Base-by-base conservation (phyloP, 306 rosid genomes). In the Medicago arabica region DNA sequence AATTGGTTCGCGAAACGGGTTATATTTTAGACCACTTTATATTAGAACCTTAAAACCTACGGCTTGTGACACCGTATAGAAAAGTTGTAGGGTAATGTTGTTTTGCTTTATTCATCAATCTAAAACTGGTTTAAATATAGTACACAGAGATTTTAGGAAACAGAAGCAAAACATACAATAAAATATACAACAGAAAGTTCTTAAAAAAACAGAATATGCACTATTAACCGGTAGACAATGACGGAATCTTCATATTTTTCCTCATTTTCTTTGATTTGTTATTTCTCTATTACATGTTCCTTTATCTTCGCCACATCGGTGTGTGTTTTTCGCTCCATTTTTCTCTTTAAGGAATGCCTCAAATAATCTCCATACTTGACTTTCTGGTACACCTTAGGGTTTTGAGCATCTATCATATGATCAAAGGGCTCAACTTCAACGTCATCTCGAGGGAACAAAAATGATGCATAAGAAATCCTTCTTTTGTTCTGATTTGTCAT, bases 301-400 rank as follows among this genome's bases (percentile, higher is more conserved):
- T 44, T 13, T 46, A 82, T 9, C 50, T 25, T 82, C 31, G 76
- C 84, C 15, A 78, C 43, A 23, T 77, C 49, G 7, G 15, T 25
- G 72, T 71, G 91, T 13, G 75, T 43, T 76, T 85, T 87, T 44
- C 85, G 86, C 12, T 85, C 79, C 78, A 80, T 4, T 81, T 81
- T 76, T 65, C 60, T 79, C 39, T 54, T 71, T 66, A 81, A 11
- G 34, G 83, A 73, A 40, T 76, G 66, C 75, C 81, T 82, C 71
- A 78, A 18, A 86, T 82, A 75, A 21, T 84, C 86, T 75, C 87
- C 90, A 82, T 57, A 78, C 2, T 6, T 72, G 17, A 86, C 78
- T 75, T 78, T 84, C 75, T 80, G 72, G 83, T 80, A 84, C 71
- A 75, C 12, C 18, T 81, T 82, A 11, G 49, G 83, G 64, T 28